phyloP scores from a whole-genome alignment of 148 eudicot genomes.

The Nepenthes gracilis region DNA sequence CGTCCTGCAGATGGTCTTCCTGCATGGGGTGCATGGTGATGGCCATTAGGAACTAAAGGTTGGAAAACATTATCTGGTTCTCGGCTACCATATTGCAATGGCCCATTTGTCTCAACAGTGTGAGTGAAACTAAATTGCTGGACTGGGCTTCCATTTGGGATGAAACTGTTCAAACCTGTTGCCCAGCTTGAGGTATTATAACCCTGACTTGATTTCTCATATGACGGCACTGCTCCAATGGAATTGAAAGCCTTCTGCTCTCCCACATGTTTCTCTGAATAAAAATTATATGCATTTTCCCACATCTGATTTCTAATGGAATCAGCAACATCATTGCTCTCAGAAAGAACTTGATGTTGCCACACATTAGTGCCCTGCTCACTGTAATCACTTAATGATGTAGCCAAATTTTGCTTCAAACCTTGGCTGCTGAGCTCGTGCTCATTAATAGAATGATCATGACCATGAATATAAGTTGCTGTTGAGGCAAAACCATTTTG shows the following conservation, averaged over 20 bases:
- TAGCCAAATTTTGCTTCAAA: slow-evolving; percentile 20
- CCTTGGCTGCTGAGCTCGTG: slow-evolving; percentile 7
- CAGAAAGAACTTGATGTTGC: slow-evolving; percentile 29
- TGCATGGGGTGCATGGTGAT: slow-evolving; percentile 30
- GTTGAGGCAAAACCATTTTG: slow-evolving; percentile 34
- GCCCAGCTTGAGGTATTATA: slow-evolving; percentile 22
- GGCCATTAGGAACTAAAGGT: slow-evolving; percentile 29
- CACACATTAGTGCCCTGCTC: slow-evolving; percentile 29
- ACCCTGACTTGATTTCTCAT: slow-evolving; percentile 21
- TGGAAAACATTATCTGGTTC: slow-evolving; percentile 26
- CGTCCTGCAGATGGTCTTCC: slow-evolving; percentile 85
- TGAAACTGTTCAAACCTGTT: slow-evolving; percentile 16
- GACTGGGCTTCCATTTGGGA: slow-evolving; percentile 29
- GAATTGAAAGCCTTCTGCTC: slow-evolving; percentile 11
- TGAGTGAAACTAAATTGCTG: slow-evolving; percentile 28
- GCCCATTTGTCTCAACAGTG: slow-evolving; percentile 26
- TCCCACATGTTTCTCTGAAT: slow-evolving; percentile 11
- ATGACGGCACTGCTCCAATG: slow-evolving; percentile 17
- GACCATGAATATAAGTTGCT: slow-evolving; percentile 22
- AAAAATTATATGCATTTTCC: slow-evolving; percentile 13
- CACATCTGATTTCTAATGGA: slow-evolving; percentile 19
- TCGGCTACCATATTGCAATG: slow-evolving; percentile 23
- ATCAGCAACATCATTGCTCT: slow-evolving; percentile 15
- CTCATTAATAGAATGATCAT: slow-evolving; percentile 7
- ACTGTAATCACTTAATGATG: slow-evolving; percentile 26